Evolutionary conservation across 108 stramenopile genomes (phyloP), one percentile per base, ranked within the genome.

Genomic region (Mayamaea pseudoterrestris): DNA sequence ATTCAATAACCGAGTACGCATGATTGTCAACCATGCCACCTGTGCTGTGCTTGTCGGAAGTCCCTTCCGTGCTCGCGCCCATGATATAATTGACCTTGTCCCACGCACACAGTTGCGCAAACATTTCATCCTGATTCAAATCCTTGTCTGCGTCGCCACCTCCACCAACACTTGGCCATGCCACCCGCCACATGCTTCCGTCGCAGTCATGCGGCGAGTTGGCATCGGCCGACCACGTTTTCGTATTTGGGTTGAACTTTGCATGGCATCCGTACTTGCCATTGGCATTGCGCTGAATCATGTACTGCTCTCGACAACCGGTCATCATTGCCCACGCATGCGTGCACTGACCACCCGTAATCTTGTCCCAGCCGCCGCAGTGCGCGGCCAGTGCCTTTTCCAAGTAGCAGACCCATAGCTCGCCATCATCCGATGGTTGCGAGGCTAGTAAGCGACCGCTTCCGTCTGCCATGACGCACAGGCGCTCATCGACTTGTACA

Each of bases 21-120:
- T 69, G 68, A 44, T 69, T 61, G 40, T 69, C 60, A 27, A 69
- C 68, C 56, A 69, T 41, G 6, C 68, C 68, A 45, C 27, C 64
- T 2, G 37, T 43, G 11, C 37, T 37, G 23, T 50, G 51, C 46
- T 57, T 56, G 50, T 58, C 68, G 4, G 56, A 61, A 11, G 32
- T 48, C n/a, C n/a, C n/a, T n/a, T n/a, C n/a, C 4, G 43, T 43
- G 21, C 68, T 61, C 11, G 61, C 56, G 21, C 59, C 68, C 1
- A 61, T 54, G 31, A 60, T 60, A 21, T 25, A 60, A 35, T 60
- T 51, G 18, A 30, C 30, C 3, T 44, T 36, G 36, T 61, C 68
- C 60, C 60, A 69, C 5, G 60, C 52, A 44, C 55, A 56, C 43
- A 69, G 32, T 34, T 8, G 8, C 32, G 12, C 12, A 34, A 34